Conservation (phyloP, 2,329 filamentous ascomycete genomes). For the Capronia americana region DNA sequence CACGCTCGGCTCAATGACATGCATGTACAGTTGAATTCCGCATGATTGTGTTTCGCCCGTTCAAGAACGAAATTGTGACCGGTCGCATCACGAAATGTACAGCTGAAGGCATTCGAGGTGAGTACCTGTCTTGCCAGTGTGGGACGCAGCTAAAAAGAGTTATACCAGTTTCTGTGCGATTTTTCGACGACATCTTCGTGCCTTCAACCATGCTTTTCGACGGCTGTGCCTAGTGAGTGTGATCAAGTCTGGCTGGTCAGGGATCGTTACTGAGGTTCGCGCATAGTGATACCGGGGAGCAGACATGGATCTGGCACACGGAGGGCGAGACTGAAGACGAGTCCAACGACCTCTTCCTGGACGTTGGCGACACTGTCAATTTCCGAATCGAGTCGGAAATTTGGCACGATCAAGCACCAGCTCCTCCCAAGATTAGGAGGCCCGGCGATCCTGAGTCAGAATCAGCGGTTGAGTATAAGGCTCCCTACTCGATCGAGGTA, state of each 20-base stretch:
- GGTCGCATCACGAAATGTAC: slow-evolving; percentile 80
- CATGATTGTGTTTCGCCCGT: slow-evolving; percentile 90
- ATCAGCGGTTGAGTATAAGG: slow-evolving; percentile 30
- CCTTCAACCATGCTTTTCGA: slow-evolving; percentile 75
- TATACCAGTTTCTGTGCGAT: slow-evolving; percentile 74
- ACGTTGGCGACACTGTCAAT: slow-evolving; percentile 85
- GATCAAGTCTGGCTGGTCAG: slow-evolving; percentile 10
- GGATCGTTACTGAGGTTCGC: slow-evolving; percentile 30
- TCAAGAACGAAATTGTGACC: slow-evolving; percentile 89
- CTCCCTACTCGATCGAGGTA: slow-evolving; percentile 55
- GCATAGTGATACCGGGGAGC: slow-evolving; percentile 72
- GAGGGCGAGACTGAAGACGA: slow-evolving; percentile 73
- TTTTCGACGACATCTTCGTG: slow-evolving; percentile 92
- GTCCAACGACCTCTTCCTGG: slow-evolving; percentile 81
- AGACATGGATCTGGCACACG: slow-evolving; percentile 83
- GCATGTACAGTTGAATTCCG: slow-evolving; percentile 78
- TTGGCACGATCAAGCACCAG: slow-evolving; percentile 76
- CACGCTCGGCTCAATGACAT: slow-evolving; percentile 9
- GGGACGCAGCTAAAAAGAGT: slow-evolving; percentile 3
- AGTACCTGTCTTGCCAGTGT: slow-evolving; percentile 36
- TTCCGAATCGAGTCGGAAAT: slow-evolving; percentile 85
- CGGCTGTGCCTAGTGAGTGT: slow-evolving; percentile 74
- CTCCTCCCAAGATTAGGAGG: slow-evolving; percentile 16
- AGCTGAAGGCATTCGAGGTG: slow-evolving; percentile 73
- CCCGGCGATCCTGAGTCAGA: slow-evolving; percentile 26